Evolutionary conservation across 2,329 filamentous ascomycete species (phyloP), one percentile per base, ranked within the genome.

Genomic region (Phialophora expanda): DNA sequence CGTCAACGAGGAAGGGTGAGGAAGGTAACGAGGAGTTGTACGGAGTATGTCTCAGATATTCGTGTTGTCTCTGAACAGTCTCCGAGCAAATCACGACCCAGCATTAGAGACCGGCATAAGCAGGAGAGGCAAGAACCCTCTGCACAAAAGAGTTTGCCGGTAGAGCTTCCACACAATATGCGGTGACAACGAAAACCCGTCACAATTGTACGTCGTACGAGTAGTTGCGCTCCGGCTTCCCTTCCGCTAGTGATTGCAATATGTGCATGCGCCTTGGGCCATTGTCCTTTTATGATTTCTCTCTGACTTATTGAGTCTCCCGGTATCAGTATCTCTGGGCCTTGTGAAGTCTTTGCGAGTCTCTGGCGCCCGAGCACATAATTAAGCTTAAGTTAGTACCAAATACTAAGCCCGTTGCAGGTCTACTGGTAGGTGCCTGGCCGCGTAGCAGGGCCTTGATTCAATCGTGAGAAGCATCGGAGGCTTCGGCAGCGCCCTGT

Each of bases 31-130:
- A 66, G 55, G 60, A 64, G 17, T 17, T 2, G 32, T 12, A 34
- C 32, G 32, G 32, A 44, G 38, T 28, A 28, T 68, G 63, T 68
- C 66, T 67, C 66, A 67, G 66, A 59, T 61, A 7, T 44, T 44
- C 4, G 17, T 44, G 5, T 44, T n/a, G 38, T 44, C 38, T 44
- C 20, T 53, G 46, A 20, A 41, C 41, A 41, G 28, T 57, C 48
- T 57, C 54, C 53, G 41, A 20, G 60, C 24, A 56, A 59, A 59
- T 59, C 24, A 32, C n/a, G 20, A 30, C 7, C n/a, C 2, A 6
- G 38, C 22, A 30, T 50, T 26, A 44, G 56, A 26, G 11, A 48
- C 48, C 56, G 56, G 41, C 17, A 50, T 50, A 26, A 48, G 34
- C 41, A 41, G 56, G 28, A 24, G 30, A 34, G 30, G 26, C 17